A percentile compares a stretch with the other conserved stretches of the same genome.
Evolutionary conservation across 345 rosid species (phyloP).

Genomic region (Mercurialis annua): DNA sequence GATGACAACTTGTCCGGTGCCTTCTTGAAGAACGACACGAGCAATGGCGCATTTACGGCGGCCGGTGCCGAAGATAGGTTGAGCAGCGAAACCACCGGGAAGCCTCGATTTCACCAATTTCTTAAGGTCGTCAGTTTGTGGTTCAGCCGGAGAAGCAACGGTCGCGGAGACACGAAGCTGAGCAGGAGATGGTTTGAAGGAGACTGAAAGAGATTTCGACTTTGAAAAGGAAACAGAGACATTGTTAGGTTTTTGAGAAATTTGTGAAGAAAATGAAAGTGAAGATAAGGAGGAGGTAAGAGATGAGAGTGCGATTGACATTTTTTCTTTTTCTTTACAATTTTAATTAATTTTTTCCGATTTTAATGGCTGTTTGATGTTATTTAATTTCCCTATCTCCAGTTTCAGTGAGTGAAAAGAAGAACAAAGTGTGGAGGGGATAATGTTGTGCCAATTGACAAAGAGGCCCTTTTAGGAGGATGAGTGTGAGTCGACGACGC

Average conservation of each 20-base stretch:
- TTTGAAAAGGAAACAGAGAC: constrained; percentile 34
- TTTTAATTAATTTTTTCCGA: too few relatives aligned
- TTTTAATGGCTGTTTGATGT: not conserved
- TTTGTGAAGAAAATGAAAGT: constrained; percentile 72
- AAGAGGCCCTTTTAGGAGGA: not conserved
- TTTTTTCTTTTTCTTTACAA: constrained; percentile 9
- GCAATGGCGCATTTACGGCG: constrained; percentile 90
- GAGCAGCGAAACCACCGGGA: constrained; percentile 93
- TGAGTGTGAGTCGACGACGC: too few relatives aligned
- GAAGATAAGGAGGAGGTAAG: constrained; percentile 65
- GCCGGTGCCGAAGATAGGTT: constrained; percentile 80
- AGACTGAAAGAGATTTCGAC: constrained; percentile 27
- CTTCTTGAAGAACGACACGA: constrained; percentile 91
- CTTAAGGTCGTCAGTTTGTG: constrained; percentile 48
- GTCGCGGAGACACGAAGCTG: constrained; percentile 50
- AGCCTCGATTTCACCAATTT: constrained; percentile 79
- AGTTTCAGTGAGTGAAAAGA: not conserved
- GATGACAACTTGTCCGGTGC: constrained; percentile 77
- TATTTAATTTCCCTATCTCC: not conserved
- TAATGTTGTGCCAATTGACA: not conserved
- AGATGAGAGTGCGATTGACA: constrained; percentile 59
- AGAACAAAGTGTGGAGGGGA: not conserved
- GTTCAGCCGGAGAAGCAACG: constrained; percentile 43
- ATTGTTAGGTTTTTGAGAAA: constrained; percentile 47
- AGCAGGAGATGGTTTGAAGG: constrained; percentile 29